Conservation (phyloP, 768 basidiomycete species). For the Hygrocybe coccinea region DNA sequence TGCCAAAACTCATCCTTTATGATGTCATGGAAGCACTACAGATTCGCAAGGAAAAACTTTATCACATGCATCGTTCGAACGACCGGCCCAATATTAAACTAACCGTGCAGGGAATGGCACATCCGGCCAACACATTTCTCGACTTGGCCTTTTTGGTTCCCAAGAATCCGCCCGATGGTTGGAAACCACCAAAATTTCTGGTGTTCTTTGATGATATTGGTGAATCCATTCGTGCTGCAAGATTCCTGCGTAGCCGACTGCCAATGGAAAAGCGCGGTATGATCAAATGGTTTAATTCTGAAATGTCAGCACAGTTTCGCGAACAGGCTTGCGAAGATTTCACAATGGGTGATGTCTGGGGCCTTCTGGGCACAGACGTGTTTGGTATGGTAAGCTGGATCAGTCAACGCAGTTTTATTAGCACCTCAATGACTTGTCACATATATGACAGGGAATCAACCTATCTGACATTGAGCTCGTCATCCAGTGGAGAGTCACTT, state of each 20-base stretch:
- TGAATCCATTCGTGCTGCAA: constrained; percentile 13
- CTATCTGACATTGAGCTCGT: constrained; percentile 2
- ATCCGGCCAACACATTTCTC: constrained; percentile 8
- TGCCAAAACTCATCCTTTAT: constrained; percentile 12
- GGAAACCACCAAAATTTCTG: constrained; percentile 16
- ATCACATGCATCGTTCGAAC: constrained; percentile 14
- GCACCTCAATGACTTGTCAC: no score
- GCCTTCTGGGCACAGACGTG: no score
- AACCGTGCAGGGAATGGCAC: constrained; percentile 7
- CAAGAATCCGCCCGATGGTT: constrained; percentile 2
- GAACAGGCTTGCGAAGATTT: no score
- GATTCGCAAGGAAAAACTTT: background rate
- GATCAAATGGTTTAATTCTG: no score
- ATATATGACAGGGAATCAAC: constrained; percentile 5
- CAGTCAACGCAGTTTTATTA: no score
- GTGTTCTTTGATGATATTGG: constrained; percentile 26
- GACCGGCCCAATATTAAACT: constrained; percentile 18
- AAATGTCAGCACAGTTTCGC: no score
- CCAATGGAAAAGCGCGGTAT: background rate
- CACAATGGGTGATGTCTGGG: no score
- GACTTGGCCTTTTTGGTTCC: constrained; percentile 15
- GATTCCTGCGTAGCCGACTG: constrained; percentile 14
- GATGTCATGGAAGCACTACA: constrained; percentile 12
- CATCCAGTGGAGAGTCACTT: background rate
- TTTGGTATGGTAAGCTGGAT: no score